A percentile compares a stretch with the other conserved stretches of the same genome.
These are phyloP conservation scores for Larix kaempferi DNA, from an alignment of 75 land plant genomes.

Conservation along the genomic window DNA sequence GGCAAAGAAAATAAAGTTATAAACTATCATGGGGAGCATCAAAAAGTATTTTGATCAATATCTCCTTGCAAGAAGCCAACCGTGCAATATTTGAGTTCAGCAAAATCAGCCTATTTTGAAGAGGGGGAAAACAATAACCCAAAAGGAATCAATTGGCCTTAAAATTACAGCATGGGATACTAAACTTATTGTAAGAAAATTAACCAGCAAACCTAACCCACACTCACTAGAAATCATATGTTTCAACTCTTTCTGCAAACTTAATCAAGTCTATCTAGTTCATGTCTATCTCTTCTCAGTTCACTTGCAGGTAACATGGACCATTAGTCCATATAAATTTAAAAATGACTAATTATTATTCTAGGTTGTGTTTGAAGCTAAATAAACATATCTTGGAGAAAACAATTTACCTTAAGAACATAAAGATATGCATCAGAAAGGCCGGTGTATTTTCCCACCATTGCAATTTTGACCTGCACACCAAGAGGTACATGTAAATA, in stretches of 20 bases:
- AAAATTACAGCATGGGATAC: background rate
- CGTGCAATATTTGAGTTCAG: background rate
- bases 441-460: conserved; percentile 98
- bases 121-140: background rate
- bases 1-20: background rate
- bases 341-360: too few species aligned
- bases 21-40: background rate
- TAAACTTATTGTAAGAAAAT: background rate
- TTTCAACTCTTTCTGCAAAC: background rate
- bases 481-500: background rate
- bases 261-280: background rate
- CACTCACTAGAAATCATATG: too few species aligned
- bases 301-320: too few species aligned
- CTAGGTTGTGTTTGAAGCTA: background rate
- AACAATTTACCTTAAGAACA: conserved; percentile 68
- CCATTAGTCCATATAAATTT: too few species aligned
- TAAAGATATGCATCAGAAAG: conserved; percentile 91
- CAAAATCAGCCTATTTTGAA: background rate
- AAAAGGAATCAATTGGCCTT: background rate
- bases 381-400: background rate
- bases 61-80: background rate
- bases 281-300: background rate
- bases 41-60: background rate
- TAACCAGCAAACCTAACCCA: background rate
- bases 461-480: conserved; percentile 82